Base-by-base conservation (phyloP, 139 green algal genomes). In the Tetratostichococcus sp. region DNA sequence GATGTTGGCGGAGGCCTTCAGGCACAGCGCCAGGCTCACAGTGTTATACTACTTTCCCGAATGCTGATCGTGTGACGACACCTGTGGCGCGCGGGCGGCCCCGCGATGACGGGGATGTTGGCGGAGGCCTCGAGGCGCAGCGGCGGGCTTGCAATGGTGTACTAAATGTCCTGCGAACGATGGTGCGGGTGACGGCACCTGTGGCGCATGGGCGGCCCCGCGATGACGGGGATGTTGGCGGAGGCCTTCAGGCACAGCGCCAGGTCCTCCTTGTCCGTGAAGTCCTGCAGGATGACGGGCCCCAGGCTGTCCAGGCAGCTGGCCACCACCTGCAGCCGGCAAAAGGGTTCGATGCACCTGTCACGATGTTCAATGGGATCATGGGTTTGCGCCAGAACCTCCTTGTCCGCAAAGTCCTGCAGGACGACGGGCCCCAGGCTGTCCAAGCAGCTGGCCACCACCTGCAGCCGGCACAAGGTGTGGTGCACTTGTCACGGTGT, bases 221-320 rank as follows among this genome's bases (percentile, higher is more conserved):
- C 87, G 25, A 97, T 81, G 66, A 88, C 80, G 2, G 93, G 93
- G 35, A 97, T 88, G 33, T 82, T 89, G 1, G 92, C 92, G n/a
- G 71, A 88, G n/a, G 91, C 92, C 34, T 86, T 86, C 5, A 97
- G 85, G 73, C 86, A 92, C 22, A 77, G 69, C 8, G 78, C 71
- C 43, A 97, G 85, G 78, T 97, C 92, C 1, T 79, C n/a, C 62
- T 84, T 77, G 75, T 75, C 67, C 30, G 33, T 28, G 34, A 93
- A 97, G 34, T 77, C 50, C 0, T 86, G 69, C 30, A 97, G 74
- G 1, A 93, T 28, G 6, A 96, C 79, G 0, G 92, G 81, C 23
- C 79, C 42, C 1, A 93, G 79, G 0, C 43, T 73, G 75, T 94
- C 88, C 34, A 97, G 75, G 34, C 76, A 93, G 1, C 84, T 91